Conservation (phyloP, 1,284 basidiomycete species). For the Ganoderma sinense region DNA sequence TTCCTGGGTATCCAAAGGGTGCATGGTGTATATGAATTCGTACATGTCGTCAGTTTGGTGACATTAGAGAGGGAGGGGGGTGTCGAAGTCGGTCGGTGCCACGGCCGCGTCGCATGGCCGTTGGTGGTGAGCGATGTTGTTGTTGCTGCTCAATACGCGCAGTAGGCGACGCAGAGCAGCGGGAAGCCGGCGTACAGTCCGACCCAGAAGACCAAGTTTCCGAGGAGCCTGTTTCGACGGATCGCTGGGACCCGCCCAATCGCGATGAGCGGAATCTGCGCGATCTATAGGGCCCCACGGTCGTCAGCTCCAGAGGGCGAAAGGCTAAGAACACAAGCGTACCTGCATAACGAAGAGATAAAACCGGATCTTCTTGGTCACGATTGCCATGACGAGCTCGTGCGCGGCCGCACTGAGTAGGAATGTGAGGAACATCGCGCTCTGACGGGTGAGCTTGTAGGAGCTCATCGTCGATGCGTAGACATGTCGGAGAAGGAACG, state of each 20-base stretch:
- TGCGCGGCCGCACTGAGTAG: constrained; percentile 88
- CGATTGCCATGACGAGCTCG: constrained; percentile 96
- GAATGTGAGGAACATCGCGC: constrained; percentile 94
- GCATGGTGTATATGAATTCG: not conserved
- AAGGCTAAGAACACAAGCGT: constrained; percentile 9
- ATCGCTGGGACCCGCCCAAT: constrained; percentile 80
- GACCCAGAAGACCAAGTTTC: constrained; percentile 92
- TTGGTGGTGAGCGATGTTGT: not conserved
- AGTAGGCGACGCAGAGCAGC: constrained; percentile 87
- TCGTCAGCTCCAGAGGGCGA: not conserved
- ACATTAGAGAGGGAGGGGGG: not conserved
- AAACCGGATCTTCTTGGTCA: constrained; percentile 89
- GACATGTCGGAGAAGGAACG: constrained; percentile 94
- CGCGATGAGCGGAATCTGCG: constrained; percentile 92
- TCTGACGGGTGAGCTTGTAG: constrained; percentile 76
- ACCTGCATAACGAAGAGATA: constrained; percentile 79
- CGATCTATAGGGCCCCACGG: constrained; percentile 63
- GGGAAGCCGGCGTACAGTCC: constrained; percentile 93
- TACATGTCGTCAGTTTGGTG: not conserved
- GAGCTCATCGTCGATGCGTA: constrained; percentile 88
- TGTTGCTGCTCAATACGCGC: constrained; percentile 59
- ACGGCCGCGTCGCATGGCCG: not conserved
- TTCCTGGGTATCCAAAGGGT: not conserved
- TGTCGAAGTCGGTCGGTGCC: not conserved
- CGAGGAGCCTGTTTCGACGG: constrained; percentile 80